Evolutionary conservation across 345 rosid genomes (phyloP).

Genomic region (Lepidium aucheri): DNA sequence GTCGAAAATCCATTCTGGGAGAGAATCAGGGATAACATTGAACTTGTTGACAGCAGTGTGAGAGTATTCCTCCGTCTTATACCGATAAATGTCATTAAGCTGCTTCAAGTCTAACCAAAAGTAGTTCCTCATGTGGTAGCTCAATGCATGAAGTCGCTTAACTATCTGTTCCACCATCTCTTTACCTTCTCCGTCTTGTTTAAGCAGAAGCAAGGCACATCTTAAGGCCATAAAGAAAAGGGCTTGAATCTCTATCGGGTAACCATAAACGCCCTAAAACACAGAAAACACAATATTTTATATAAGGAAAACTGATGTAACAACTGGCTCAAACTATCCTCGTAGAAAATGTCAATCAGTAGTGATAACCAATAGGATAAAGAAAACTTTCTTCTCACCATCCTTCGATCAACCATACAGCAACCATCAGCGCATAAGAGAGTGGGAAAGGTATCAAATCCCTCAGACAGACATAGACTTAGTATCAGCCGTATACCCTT

Average conservation of each 20-base stretch:
- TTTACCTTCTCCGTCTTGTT: conserved; percentile 87
- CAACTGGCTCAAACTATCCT: neutral
- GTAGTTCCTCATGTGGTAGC: conserved; percentile 87
- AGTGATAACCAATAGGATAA: neutral
- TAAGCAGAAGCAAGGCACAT: conserved; percentile 72
- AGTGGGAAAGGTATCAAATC: conserved; percentile 95
- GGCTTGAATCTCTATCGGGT: conserved; percentile 92
- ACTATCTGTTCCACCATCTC: conserved; percentile 78
- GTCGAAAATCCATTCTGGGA: conserved; percentile 92
- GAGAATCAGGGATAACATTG: conserved; percentile 93
- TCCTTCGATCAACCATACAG: conserved; percentile 97
- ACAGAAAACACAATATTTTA: neutral
- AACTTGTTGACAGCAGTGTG: conserved; percentile 95
- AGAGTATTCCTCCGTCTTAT: conserved; percentile 94
- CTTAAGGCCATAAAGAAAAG: conserved; percentile 91
- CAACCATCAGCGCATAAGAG: conserved; percentile 98
- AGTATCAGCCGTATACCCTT: conserved; percentile 94
- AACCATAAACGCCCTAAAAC: conserved; percentile 86
- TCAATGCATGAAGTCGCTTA: conserved; percentile 87
- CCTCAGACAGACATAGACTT: conserved; percentile 82
- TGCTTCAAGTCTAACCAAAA: conserved; percentile 93
- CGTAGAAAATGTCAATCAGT: neutral
- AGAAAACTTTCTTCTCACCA: conserved; percentile 44
- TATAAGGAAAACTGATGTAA: neutral
- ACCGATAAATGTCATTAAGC: conserved; percentile 86